A percentile compares a stretch with the other conserved stretches of the same genome.
Evolutionary conservation across 192 early-diverging fungal species (phyloP).

Genomic region (Podila horticola): DNA sequence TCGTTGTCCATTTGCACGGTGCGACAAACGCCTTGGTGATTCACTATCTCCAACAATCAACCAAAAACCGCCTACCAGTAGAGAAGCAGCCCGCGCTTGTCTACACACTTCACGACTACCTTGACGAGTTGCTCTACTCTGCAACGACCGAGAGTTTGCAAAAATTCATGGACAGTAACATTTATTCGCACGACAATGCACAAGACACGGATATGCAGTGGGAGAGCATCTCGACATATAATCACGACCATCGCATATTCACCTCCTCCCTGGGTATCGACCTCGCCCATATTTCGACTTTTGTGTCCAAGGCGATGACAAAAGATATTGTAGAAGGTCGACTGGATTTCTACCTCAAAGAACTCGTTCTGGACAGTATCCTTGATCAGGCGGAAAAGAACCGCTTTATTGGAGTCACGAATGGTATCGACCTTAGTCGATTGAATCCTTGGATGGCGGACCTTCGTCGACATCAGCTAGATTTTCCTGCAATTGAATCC

Average conservation of each 20-base stretch:
- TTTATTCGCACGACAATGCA: constrained; percentile 36
- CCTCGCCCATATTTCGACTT: constrained; percentile 57
- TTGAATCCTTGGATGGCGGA: constrained; percentile 59
- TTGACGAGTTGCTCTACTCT: constrained; percentile 65
- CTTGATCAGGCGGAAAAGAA: constrained; percentile 54
- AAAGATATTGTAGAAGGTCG: constrained; percentile 63
- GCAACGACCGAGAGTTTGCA: constrained; percentile 55
- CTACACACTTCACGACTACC: constrained; percentile 69
- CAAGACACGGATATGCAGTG: constrained; percentile 35
- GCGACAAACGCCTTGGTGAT: constrained; percentile 63
- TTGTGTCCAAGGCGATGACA: constrained; percentile 63
- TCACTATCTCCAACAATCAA: constrained; percentile 52
- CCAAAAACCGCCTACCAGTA: constrained; percentile 40
- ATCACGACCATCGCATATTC: constrained; percentile 59
- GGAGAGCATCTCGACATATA: constrained; percentile 47
- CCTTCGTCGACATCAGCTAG: constrained; percentile 33
- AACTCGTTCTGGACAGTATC: constrained; percentile 61
- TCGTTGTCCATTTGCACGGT: constrained; percentile 67
- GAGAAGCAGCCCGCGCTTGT: constrained; percentile 55
- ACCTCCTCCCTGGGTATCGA: constrained; percentile 62
- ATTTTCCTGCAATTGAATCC: constrained; percentile 53
- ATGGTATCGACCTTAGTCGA: constrained; percentile 59
- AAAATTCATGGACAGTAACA: constrained; percentile 55
- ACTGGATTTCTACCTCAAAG: constrained; percentile 66
- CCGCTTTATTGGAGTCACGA: constrained; percentile 63